Evolutionary conservation across 2,329 filamentous ascomycete species (phyloP), one percentile per base, ranked within the genome.

Genomic region (Metarhizium rileyi): DNA sequence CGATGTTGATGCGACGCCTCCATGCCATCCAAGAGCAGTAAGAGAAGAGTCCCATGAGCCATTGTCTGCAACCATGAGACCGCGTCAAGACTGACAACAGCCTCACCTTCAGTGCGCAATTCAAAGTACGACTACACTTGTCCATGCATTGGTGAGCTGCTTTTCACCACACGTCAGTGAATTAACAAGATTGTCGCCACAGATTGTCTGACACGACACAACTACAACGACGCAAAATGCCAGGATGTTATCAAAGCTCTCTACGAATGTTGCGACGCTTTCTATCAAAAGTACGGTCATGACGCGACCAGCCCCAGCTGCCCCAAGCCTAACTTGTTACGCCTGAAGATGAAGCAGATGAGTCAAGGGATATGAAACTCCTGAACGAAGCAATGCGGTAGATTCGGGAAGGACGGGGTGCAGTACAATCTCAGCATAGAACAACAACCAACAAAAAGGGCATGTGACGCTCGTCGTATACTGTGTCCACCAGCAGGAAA

Each of bases 241-340:
- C 80, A 85, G 62, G 66, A 71, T 18, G 74, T 89, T 61, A 78
- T 98, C 50, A 84, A 91, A 64, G 87, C 89, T 3, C 72, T 98
- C 23, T 98, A 97, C 67, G 85, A 93, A 58, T 98, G 93, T 69
- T 98, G 93, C 68, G 83, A 90, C 61, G 78, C 80, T 12, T 95
- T 97, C 65, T 97, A 98, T 69, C 72, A 84, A 59, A 76, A 79
- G 50, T 79, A 87, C 52, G 90, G 93, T 16, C 84, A 94, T 50
- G 70, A 81, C 23, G 90, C 87, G 28, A 81, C 76, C 40, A 86
- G 85, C 2, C 80, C 83, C 20, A 93, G 87, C 70, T 98, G 93
- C 63, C 93, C 93, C 0, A 91, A 91, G 64, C 80, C 87, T 7
- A 79, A 75, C 56, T 72, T 96, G 50, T 71, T 98, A 50, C 80